Evolutionary conservation across 2,329 filamentous ascomycete species (phyloP).

Genomic region (Juglanconis oblonga): DNA sequence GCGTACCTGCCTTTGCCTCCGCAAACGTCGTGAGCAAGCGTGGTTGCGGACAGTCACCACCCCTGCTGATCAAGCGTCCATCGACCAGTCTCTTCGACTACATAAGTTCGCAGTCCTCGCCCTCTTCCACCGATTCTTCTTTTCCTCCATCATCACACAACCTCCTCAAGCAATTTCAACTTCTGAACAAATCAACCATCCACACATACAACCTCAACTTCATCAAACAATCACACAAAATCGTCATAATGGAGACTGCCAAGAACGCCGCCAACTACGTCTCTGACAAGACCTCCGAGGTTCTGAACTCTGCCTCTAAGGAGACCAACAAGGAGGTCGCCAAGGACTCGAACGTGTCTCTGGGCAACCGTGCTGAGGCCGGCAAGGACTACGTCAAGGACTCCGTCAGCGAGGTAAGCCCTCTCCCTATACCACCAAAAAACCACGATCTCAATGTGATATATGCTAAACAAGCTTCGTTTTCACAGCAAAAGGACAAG

Average conservation of each 20-base stretch:
- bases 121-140: neutral
- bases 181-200: neutral
- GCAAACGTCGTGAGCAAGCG: neutral
- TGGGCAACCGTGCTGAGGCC: conserved; percentile 34
- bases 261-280: conserved; percentile 59
- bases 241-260: conserved; percentile 37
- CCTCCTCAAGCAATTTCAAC: conserved; percentile 8
- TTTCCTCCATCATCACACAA: conserved; percentile 16
- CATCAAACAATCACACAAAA: conserved; percentile 13
- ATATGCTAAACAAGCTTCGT: neutral
- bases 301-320: conserved; percentile 45
- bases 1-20: neutral
- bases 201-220: conserved; percentile 16
- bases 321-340: conserved; percentile 59
- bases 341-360: conserved; percentile 48
- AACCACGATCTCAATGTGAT: neutral
- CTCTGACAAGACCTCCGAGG: conserved; percentile 35
- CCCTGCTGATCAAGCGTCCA: neutral
- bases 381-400: conserved; percentile 27
- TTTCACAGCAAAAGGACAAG: conserved; percentile 29
- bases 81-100: neutral
- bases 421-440: too few relatives aligned
- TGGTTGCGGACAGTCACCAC: neutral
- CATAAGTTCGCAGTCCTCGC: conserved; percentile 7
- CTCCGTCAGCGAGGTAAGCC: conserved; percentile 20